phyloP scores from a whole-genome alignment of 1,139 yeast genomes.

The Suhomyces chickasaworum region DNA sequence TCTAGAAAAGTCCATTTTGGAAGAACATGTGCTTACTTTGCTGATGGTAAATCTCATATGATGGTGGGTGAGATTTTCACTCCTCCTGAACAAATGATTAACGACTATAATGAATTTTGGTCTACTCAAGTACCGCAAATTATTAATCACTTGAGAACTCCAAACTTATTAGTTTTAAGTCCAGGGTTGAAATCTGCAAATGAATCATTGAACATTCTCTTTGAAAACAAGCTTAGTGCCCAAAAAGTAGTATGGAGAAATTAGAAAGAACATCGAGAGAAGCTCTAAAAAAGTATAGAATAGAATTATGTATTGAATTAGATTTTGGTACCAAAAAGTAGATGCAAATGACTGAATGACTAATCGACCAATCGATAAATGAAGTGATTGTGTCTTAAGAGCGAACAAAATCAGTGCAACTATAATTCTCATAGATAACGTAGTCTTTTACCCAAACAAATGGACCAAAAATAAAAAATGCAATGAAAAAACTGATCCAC shows the following conservation, averaged over 20 bases:
- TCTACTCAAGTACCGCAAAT: conserved; percentile 22
- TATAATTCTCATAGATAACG: no score
- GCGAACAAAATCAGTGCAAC: no score
- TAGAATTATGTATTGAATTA: no score
- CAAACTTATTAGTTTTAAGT: conserved; percentile 27
- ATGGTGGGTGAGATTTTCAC: conserved; percentile 20
- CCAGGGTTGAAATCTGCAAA: conserved; percentile 31
- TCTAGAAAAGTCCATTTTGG: conserved; percentile 28
- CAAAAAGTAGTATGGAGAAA: conserved; percentile 8
- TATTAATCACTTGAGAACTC: conserved; percentile 21
- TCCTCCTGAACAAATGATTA: conserved; percentile 23
- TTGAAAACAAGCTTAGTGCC: conserved; percentile 5
- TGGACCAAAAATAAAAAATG: conserved; percentile 54
- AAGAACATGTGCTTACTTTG: conserved; percentile 39
- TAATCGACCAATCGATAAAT: no score
- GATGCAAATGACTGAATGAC: no score
- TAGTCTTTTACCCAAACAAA: no score
- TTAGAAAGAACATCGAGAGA: no score
- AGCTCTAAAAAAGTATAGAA: no score
- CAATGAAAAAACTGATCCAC: conserved; percentile 36
- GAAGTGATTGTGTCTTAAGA: no score
- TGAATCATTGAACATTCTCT: conserved; percentile 29
- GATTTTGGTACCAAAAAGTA: no score
- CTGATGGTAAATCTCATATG: conserved; percentile 29
- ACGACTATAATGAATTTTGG: conserved; percentile 27